These are phyloP conservation scores for Pleochaeta shiraiana DNA, from an alignment of 2,329 filamentous ascomycete species.

Conservation along the genomic window DNA sequence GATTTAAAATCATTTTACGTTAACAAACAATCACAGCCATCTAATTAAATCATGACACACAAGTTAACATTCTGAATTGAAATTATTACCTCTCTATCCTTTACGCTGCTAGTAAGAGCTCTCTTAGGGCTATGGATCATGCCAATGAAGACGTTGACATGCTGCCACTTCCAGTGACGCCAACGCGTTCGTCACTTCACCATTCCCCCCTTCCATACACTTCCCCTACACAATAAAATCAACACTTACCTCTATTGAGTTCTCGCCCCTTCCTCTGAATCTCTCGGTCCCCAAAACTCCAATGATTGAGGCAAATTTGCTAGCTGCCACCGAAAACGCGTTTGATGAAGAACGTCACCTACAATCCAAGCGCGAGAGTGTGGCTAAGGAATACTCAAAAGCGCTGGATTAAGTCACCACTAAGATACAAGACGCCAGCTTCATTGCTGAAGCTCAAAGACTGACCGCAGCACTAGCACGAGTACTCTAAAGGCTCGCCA, in stretches of 20 bases:
- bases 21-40: too few relatives aligned
- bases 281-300: not conserved
- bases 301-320: not conserved
- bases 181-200: not conserved
- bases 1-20: too few relatives aligned
- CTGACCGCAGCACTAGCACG: not conserved
- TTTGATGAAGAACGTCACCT: not conserved
- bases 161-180: not conserved
- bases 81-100: not conserved
- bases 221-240: not conserved
- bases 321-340: not conserved
- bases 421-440: not conserved
- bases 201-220: not conserved
- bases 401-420: not conserved
- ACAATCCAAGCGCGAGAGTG: not conserved
- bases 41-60: too few relatives aligned
- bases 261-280: not conserved
- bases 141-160: not conserved
- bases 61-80: too few relatives aligned
- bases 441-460: not conserved
- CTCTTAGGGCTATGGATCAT: not conserved
- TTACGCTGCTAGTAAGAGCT: not conserved
- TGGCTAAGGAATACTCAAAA: not conserved
- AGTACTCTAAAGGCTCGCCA: not conserved
- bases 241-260: not conserved